Percentiles rank a stretch among this genome's conserved stretches.
Conservation (phyloP, 2,329 filamentous ascomycete genomes). For the Laburnicola sp. region DNA sequence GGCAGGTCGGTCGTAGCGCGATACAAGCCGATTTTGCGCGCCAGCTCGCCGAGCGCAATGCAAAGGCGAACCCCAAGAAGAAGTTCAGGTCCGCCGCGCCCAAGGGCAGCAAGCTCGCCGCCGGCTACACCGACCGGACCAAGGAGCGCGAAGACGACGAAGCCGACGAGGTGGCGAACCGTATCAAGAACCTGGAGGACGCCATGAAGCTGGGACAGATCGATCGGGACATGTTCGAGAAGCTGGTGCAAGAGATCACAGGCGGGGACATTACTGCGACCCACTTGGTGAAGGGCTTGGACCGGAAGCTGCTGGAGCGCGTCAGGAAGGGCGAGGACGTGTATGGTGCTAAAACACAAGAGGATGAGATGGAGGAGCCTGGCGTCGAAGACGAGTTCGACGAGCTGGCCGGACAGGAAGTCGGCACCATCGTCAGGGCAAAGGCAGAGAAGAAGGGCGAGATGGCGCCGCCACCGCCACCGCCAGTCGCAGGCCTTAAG, state of each 20-base stretch:
- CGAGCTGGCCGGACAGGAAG: slow-evolving; percentile 65
- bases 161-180: slow-evolving; percentile 60
- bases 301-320: slow-evolving; percentile 76
- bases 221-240: slow-evolving; percentile 76
- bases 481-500: slow-evolving; percentile 53
- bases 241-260: slow-evolving; percentile 71
- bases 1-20: slow-evolving; percentile 60
- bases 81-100: slow-evolving; percentile 79
- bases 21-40: slow-evolving; percentile 73
- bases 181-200: slow-evolving; percentile 79
- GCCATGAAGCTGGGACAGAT: slow-evolving; percentile 82
- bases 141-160: slow-evolving; percentile 60
- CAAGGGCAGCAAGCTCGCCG: slow-evolving; percentile 77
- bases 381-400: slow-evolving; percentile 53
- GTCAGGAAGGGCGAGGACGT: slow-evolving; percentile 67
- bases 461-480: slow-evolving; percentile 47
- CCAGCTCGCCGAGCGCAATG: slow-evolving; percentile 76
- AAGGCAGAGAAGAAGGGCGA: slow-evolving; percentile 58
- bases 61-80: slow-evolving; percentile 61
- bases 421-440: slow-evolving; percentile 68
- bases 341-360: slow-evolving; percentile 42
- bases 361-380: slow-evolving; percentile 26
- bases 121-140: slow-evolving; percentile 83
- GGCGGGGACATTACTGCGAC: slow-evolving; percentile 80
- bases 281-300: slow-evolving; percentile 88